phyloP scores from a whole-genome alignment of 495 filamentous ascomycete species.

The Penicillium salamii region DNA sequence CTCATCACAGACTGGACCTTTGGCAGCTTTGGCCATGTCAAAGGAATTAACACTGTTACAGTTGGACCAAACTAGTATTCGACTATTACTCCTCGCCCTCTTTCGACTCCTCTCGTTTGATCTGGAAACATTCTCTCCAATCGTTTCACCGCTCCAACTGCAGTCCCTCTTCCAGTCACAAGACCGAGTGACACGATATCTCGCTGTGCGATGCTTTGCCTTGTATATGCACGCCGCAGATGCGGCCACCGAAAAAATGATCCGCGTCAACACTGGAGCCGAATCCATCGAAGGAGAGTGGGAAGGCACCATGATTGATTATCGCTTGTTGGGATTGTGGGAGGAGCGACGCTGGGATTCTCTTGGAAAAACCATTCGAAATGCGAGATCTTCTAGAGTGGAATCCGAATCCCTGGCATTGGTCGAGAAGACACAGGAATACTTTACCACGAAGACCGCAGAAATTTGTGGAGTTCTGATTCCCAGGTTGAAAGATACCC shows the following conservation, averaged over 20 bases:
- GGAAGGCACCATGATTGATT: constrained; percentile 79
- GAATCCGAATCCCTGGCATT: constrained; percentile 22
- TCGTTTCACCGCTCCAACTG: constrained; percentile 62
- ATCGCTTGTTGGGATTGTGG: constrained; percentile 78
- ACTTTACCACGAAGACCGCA: constrained; percentile 49
- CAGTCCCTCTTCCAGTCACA: constrained; percentile 64
- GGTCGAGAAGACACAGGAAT: constrained; percentile 34
- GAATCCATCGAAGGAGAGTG: constrained; percentile 63
- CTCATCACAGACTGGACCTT: constrained; percentile 37
- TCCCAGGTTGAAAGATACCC: constrained; percentile 56
- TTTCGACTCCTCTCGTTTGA: constrained; percentile 78
- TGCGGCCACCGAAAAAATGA: constrained; percentile 65
- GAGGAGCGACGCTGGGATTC: constrained; percentile 57
- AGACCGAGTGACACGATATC: constrained; percentile 63
- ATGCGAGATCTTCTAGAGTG: constrained; percentile 19
- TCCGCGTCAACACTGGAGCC: constrained; percentile 58
- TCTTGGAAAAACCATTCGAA: constrained; percentile 26
- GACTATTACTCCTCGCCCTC: constrained; percentile 58
- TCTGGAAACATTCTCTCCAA: constrained; percentile 56
- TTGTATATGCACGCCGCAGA: constrained; percentile 80
- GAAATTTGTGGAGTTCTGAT: constrained; percentile 64
- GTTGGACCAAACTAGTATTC: constrained; percentile 32
- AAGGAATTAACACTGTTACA: constrained; percentile 38
- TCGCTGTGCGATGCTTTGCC: constrained; percentile 77
- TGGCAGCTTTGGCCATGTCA: constrained; percentile 37